These are phyloP conservation scores for Apiotrichum porosum DNA, from an alignment of 1,284 basidiomycete genomes.

Conservation along the genomic window DNA sequence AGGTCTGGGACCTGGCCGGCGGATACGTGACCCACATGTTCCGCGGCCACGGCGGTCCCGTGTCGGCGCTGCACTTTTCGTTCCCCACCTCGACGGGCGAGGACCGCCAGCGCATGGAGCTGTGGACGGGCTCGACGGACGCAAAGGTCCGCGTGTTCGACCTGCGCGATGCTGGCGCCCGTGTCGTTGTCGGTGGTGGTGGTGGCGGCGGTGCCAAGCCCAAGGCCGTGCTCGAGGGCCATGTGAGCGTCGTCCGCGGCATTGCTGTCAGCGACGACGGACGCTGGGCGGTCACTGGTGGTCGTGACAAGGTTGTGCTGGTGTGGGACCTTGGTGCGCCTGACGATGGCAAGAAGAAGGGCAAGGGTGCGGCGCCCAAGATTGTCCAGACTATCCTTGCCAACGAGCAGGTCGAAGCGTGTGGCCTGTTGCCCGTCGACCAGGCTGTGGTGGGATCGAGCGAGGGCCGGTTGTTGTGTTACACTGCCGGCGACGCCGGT, in stretches of 20 bases:
- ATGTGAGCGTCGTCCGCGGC: conserved; percentile 83
- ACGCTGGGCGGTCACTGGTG: conserved; percentile 78
- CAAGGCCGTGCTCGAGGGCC: conserved; percentile 76
- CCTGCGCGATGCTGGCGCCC: conserved; percentile 59
- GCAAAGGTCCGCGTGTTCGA: conserved; percentile 86
- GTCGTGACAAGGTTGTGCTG: conserved; percentile 81
- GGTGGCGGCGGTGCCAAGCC: conserved; percentile 58
- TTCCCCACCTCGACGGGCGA: conserved; percentile 54
- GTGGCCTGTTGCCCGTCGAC: conserved; percentile 57
- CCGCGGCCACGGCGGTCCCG: conserved; percentile 92
- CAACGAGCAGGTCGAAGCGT: conserved; percentile 79
- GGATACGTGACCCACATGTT: conserved; percentile 93
- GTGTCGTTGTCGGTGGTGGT: conserved; percentile 48
- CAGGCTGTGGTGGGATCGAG: conserved; percentile 41
- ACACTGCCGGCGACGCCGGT: conserved; percentile 85
- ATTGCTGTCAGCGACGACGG: conserved; percentile 79
- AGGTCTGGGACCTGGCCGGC: conserved; percentile 87
- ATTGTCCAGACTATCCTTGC: conserved; percentile 79
- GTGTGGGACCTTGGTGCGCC: conserved; percentile 68
- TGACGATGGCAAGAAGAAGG: conserved; percentile 53
- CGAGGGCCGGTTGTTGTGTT: conserved; percentile 59
- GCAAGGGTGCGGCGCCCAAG: conserved; percentile 54
- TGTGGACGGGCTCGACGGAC: conserved; percentile 85
- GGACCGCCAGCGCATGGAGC: conserved; percentile 58
- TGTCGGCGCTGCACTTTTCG: conserved; percentile 81